phyloP scores from a whole-genome alignment of 2,329 filamentous ascomycete genomes.

The Diaporthe citrichinensis region DNA sequence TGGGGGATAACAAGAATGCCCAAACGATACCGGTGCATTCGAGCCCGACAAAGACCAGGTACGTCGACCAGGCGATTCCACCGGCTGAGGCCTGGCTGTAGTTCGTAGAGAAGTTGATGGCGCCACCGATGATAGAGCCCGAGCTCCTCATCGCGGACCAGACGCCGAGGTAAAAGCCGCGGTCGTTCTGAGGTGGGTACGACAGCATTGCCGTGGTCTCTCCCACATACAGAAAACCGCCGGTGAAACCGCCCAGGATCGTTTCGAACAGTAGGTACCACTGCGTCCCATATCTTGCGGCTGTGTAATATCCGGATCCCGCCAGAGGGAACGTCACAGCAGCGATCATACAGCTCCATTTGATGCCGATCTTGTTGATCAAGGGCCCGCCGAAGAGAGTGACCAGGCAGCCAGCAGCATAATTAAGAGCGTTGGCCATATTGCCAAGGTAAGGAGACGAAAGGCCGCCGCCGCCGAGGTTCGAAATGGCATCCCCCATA shows the following conservation, averaged over 20 bases:
- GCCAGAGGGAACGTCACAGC: slow-evolving; percentile 51
- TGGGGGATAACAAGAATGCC: slow-evolving; percentile 48
- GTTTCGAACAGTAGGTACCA: slow-evolving; percentile 52
- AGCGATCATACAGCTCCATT: slow-evolving; percentile 54
- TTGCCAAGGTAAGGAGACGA: slow-evolving; percentile 41
- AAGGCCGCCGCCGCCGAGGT: slow-evolving; percentile 40
- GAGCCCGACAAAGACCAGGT: slow-evolving; percentile 49
- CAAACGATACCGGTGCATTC: slow-evolving; percentile 49
- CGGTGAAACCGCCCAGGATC: slow-evolving; percentile 41
- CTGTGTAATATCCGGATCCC: slow-evolving; percentile 53
- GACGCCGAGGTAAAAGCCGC: slow-evolving; percentile 52
- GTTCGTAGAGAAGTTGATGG: slow-evolving; percentile 52
- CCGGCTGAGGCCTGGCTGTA: slow-evolving; percentile 41
- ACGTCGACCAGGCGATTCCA: slow-evolving; percentile 50
- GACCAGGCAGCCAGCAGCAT: slow-evolving; percentile 37
- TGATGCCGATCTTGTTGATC: slow-evolving; percentile 56
- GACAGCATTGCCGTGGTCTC: slow-evolving; percentile 55
- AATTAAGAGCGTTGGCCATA: slow-evolving; percentile 37
- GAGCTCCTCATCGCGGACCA: slow-evolving; percentile 53
- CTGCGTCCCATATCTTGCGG: slow-evolving; percentile 47
- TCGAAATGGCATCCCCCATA: slow-evolving; percentile 41
- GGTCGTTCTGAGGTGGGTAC: slow-evolving; percentile 51
- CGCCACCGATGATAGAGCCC: slow-evolving; percentile 52
- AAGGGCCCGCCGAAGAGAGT: slow-evolving; percentile 51
- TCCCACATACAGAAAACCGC: slow-evolving; percentile 51